A percentile compares a stretch with the other conserved stretches of the same genome.
Conservation (phyloP, 2,329 filamentous ascomycete genomes). For the Fusarium citri region DNA sequence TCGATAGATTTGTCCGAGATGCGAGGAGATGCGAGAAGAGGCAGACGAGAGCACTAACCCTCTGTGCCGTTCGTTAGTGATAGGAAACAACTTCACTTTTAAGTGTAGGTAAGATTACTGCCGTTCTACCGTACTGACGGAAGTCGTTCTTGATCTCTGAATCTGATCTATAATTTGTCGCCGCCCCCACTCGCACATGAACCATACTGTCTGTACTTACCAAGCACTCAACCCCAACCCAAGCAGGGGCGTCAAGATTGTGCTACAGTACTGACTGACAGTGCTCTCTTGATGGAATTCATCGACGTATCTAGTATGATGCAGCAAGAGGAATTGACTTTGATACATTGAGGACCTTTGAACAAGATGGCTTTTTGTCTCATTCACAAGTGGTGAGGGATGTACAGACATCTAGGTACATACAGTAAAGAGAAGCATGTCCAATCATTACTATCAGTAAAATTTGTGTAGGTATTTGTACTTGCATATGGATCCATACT, state of each 20-base stretch:
- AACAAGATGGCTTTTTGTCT: not conserved
- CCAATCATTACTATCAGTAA: constrained; percentile 28
- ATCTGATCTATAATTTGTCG: constrained; percentile 7
- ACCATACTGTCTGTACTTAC: too few relatives aligned
- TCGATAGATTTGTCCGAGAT: constrained; percentile 5
- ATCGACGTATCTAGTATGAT: not conserved
- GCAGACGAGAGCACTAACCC: not conserved
- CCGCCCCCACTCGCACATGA: constrained; percentile 27
- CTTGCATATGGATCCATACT: constrained; percentile 6
- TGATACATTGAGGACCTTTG: not conserved
- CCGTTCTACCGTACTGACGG: not conserved
- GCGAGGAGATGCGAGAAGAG: not conserved
- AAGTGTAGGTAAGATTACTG: too few relatives aligned
- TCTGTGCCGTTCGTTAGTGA: not conserved
- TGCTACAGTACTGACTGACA: not conserved
- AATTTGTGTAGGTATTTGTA: constrained; percentile 30
- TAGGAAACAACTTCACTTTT: not conserved
- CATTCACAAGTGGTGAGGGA: not conserved
- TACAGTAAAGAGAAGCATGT: not conserved
- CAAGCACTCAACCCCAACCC: constrained; percentile 14
- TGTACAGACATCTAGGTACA: not conserved
- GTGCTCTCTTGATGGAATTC: not conserved
- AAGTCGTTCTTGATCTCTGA: not conserved
- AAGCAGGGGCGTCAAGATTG: constrained; percentile 3
- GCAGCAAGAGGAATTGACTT: not conserved